Conservation (phyloP, 2,329 filamentous ascomycete species). For the Talaromyces sp. region DNA sequence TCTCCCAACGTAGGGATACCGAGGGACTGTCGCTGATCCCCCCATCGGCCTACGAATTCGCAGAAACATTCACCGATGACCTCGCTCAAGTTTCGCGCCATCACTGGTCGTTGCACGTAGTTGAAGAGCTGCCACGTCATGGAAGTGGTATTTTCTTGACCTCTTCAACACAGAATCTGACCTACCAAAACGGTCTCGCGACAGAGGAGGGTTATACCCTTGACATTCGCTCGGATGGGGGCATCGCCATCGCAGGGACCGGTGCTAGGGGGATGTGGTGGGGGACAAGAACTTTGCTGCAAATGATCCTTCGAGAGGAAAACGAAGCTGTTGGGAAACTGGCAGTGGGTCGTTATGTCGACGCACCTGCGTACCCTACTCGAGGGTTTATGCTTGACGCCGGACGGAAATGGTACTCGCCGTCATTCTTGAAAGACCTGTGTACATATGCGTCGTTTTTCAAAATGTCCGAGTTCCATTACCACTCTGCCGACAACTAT, state of each 20-base stretch:
- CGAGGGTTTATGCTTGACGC: slow-evolving; percentile 51
- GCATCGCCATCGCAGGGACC: slow-evolving; percentile 46
- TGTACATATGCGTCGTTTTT: slow-evolving; percentile 58
- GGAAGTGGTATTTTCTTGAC: slow-evolving; percentile 42
- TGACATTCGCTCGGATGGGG: slow-evolving; percentile 24
- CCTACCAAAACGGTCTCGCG: slow-evolving; percentile 43
- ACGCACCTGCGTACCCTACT: slow-evolving; percentile 49
- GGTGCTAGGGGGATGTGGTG: slow-evolving; percentile 55
- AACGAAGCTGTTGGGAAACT: slow-evolving; percentile 33
- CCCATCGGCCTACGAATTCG: slow-evolving; percentile 47
- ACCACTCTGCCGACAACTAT: slow-evolving; percentile 56
- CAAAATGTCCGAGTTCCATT: slow-evolving; percentile 56
- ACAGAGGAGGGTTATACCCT: slow-evolving; percentile 51
- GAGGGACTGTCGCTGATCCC: slow-evolving; percentile 49
- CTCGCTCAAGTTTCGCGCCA: slow-evolving; percentile 36
- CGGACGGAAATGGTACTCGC: slow-evolving; percentile 53
- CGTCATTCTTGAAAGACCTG: slow-evolving; percentile 51
- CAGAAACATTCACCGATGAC: slow-evolving; percentile 43
- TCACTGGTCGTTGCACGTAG: slow-evolving; percentile 38
- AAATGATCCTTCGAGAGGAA: slow-evolving; percentile 35
- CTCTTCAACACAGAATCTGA: slow-evolving; percentile 24
- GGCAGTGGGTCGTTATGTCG: slow-evolving; percentile 39
- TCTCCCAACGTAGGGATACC: slow-evolving; percentile 38
- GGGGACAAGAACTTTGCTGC: slow-evolving; percentile 53
- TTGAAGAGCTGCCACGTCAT: slow-evolving; percentile 28